Percentiles rank a stretch among this genome's conserved stretches.
phyloP scores from a whole-genome alignment of 2,329 filamentous ascomycete genomes.

The Chrysoporthe deuterocubensis region DNA sequence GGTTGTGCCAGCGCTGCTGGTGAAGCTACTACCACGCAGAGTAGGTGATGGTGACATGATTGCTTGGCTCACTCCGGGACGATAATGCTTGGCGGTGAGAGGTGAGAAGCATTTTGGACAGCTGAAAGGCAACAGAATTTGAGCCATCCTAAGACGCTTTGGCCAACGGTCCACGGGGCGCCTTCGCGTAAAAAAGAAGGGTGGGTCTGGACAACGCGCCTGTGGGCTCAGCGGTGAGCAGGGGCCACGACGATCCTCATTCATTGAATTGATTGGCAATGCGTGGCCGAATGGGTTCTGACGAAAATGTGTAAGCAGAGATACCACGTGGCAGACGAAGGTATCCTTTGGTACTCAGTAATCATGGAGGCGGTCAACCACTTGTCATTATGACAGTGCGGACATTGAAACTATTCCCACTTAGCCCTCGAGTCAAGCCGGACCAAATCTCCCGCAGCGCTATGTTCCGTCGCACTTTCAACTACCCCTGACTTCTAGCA shows the following conservation, averaged over 20 bases:
- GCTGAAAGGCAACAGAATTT: background rate
- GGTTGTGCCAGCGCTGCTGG: slow-evolving; percentile 5
- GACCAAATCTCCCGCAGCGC: background rate
- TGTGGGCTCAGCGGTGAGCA: slow-evolving; percentile 18
- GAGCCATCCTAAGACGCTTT: slow-evolving; percentile 4
- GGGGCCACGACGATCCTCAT: slow-evolving; percentile 13
- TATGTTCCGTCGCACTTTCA: background rate
- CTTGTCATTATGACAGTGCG: background rate
- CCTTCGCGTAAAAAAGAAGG: slow-evolving; percentile 6
- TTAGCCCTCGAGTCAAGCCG: background rate
- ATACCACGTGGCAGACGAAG: slow-evolving; percentile 10
- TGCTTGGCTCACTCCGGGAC: background rate
- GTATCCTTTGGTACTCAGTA: background rate
- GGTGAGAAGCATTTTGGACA: background rate
- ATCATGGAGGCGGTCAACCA: slow-evolving; percentile 1
- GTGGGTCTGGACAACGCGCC: slow-evolving; percentile 16
- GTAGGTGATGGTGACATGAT: slow-evolving; percentile 8
- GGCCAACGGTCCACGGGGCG: slow-evolving; percentile 1
- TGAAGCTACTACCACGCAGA: slow-evolving; percentile 4
- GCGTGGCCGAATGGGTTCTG: background rate
- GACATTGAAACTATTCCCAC: slow-evolving; percentile 4
- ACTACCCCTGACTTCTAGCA: background rate
- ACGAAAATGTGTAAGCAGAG: background rate
- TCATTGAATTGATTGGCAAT: background rate
- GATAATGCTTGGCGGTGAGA: background rate